phyloP scores from a whole-genome alignment of 1,139 yeast species.

The Trichomonascaceae sp. region DNA sequence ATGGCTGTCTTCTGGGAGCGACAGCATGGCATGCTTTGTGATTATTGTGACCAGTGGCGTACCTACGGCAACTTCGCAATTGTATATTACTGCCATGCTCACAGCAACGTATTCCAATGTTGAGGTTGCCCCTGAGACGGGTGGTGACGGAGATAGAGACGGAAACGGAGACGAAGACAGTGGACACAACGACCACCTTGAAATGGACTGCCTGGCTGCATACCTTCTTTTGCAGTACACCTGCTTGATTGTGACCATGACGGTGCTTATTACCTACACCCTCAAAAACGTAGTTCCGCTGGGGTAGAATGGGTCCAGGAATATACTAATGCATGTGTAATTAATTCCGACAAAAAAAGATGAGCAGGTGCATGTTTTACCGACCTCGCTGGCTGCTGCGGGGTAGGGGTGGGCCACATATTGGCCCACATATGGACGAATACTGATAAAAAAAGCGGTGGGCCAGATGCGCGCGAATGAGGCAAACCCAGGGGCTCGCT shows the following conservation, averaged over 20 bases:
- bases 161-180: too few species aligned
- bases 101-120: too few species aligned
- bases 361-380: too few species aligned
- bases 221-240: slow-evolving; percentile 58
- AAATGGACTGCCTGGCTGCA: slow-evolving; percentile 75
- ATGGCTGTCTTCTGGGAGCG: slow-evolving; percentile 39
- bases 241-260: slow-evolving; percentile 45
- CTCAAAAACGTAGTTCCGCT: slow-evolving; percentile 21
- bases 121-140: too few species aligned
- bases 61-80: slow-evolving; percentile 77
- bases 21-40: slow-evolving; percentile 51
- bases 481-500: too few species aligned
- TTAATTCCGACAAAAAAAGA: too few species aligned
- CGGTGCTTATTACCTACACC: slow-evolving; percentile 31
- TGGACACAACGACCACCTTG: too few species aligned
- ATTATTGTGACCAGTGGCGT: slow-evolving; percentile 65
- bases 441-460: background rate
- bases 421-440: background rate
- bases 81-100: slow-evolving; percentile 74
- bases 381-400: too few species aligned
- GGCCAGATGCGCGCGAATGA: too few species aligned
- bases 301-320: background rate
- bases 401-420: too few species aligned
- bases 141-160: too few species aligned
- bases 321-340: too few species aligned